Percentiles rank a stretch among this genome's conserved stretches.
phyloP scores from a whole-genome alignment of 2,329 filamentous ascomycete genomes.

The Exophiala viscosa region DNA sequence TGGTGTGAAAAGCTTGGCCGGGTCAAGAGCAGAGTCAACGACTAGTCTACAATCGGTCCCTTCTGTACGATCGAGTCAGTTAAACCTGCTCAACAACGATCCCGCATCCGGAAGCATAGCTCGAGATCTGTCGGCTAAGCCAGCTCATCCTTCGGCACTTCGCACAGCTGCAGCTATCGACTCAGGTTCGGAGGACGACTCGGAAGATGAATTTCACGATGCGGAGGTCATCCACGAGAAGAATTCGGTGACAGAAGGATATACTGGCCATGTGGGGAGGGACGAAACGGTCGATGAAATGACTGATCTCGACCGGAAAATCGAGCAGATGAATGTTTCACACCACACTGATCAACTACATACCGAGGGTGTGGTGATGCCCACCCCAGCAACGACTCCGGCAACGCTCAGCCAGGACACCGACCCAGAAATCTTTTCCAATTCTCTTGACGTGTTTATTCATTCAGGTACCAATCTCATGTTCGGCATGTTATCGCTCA shows the following conservation, averaged over 20 bases:
- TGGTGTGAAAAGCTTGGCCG: conserved; percentile 11
- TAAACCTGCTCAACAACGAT: conserved; percentile 1
- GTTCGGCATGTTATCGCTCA: conserved; percentile 77
- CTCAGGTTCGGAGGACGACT: conserved; percentile 23
- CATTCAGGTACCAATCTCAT: conserved; percentile 86
- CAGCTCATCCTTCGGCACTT: conserved; percentile 21
- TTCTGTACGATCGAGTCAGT: conserved; percentile 11
- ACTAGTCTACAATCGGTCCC: conserved; percentile 20
- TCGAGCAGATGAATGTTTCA: conserved; percentile 19
- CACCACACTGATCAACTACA: conserved; percentile 13
- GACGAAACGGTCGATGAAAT: conserved; percentile 28
- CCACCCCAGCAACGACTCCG: conserved; percentile 14
- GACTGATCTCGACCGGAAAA: conserved; percentile 22
- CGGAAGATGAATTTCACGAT: conserved; percentile 56
- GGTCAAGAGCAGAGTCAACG: conserved; percentile 19
- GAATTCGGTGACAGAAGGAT: conserved; percentile 45
- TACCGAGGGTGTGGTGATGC: conserved; percentile 14
- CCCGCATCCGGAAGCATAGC: conserved; percentile 33
- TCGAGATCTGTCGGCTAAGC: conserved; percentile 19
- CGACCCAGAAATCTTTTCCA: conserved; percentile 63
- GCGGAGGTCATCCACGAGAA: conserved; percentile 50
- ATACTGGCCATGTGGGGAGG: conserved; percentile 46
- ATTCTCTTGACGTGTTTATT: conserved; percentile 80
- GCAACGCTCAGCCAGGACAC: conserved; percentile 46
- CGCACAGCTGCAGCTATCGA: conserved; percentile 15